Evolutionary conservation across 2,329 filamentous ascomycete species (phyloP).

Genomic region (Colletotrichum musae): DNA sequence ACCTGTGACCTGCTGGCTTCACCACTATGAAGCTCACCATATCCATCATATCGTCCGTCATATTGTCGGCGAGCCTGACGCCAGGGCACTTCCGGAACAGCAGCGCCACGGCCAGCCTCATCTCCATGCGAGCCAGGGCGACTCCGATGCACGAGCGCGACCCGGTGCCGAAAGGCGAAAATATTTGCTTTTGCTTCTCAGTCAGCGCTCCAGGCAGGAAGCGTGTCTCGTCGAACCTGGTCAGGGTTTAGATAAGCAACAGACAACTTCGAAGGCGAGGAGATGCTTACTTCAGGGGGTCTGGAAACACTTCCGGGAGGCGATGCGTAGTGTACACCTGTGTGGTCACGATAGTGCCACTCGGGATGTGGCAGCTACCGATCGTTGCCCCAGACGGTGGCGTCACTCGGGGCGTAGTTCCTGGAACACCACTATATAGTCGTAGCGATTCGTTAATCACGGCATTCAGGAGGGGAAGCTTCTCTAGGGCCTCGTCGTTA

Average conservation of each 20-base stretch:
- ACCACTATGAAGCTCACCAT: slow-evolving; percentile 51
- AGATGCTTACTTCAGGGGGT: slow-evolving; percentile 50
- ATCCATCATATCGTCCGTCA: slow-evolving; percentile 54
- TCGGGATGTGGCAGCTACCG: slow-evolving; percentile 55
- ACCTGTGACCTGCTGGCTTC: slow-evolving; percentile 49
- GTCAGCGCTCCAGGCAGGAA: background rate
- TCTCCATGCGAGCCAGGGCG: slow-evolving; percentile 70
- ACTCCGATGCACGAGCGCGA: slow-evolving; percentile 65
- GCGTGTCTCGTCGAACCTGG: slow-evolving; percentile 30
- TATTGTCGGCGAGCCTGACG: slow-evolving; percentile 50
- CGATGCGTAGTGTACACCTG: slow-evolving; percentile 64
- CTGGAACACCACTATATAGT: slow-evolving; percentile 57
- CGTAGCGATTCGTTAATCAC: slow-evolving; percentile 63
- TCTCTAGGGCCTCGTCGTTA: slow-evolving; percentile 50
- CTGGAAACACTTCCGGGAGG: slow-evolving; percentile 55
- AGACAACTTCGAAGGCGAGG: too few species aligned
- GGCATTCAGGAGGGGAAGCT: slow-evolving; percentile 56
- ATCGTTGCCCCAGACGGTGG: slow-evolving; percentile 57
- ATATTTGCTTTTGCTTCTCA: slow-evolving; percentile 61
- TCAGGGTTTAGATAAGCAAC: background rate
- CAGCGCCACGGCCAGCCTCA: slow-evolving; percentile 64
- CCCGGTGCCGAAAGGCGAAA: slow-evolving; percentile 68
- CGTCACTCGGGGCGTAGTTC: slow-evolving; percentile 56
- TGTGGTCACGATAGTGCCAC: slow-evolving; percentile 55
- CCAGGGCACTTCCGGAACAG: slow-evolving; percentile 65